Evolutionary conservation across 2,329 filamentous ascomycete species (phyloP), one percentile per base, ranked within the genome.

Genomic region (Sordariomycetes sp.): DNA sequence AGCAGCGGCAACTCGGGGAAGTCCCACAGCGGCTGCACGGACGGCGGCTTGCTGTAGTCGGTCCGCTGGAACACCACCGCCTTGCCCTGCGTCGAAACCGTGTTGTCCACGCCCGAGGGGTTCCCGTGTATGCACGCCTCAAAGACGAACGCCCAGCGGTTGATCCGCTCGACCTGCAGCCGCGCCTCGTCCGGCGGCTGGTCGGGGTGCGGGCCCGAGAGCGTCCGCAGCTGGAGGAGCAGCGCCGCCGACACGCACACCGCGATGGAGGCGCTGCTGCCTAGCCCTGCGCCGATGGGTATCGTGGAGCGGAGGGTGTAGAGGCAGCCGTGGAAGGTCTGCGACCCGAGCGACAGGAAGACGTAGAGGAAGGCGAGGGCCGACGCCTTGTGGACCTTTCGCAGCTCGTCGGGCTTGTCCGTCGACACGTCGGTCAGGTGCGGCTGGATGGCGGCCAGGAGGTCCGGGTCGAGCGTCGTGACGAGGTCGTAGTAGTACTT

Each of bases 51-150:
- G 59, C 76, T 76, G 69, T 91, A 89, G 67, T 95, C 87, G 55
- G 76, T 80, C 56, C 91, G 81, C 65, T 92, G 86, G 73, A 95
- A 99, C 2, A 97, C 76, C 1, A 99, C 90, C 0, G 91, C 94
- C 72, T 96, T 96, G 58, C 94, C 94, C 65, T 95, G 89, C 13
- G 91, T 88, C 13, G 92, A 81, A 32, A 99, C 92, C 2, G 94
- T 99, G 70, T 99, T 99, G 72, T 99, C 94, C 51, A 99, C 89
- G 0, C 94, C 94, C 0, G 90, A 96, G 0, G 94, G 94, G 66
- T 95, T 97, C 42, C 92, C 94, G 67, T 99, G 94, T 61, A 97
- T 96, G 71, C 90, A 94, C 83, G 97, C 87, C 70, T 99, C 94
- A 25, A 87, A 87, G 1, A 99, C 94, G 70, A 96, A 97, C 0